Conservation (phyloP, 2,329 filamentous ascomycete genomes). For the Neoascochyta sp. region DNA sequence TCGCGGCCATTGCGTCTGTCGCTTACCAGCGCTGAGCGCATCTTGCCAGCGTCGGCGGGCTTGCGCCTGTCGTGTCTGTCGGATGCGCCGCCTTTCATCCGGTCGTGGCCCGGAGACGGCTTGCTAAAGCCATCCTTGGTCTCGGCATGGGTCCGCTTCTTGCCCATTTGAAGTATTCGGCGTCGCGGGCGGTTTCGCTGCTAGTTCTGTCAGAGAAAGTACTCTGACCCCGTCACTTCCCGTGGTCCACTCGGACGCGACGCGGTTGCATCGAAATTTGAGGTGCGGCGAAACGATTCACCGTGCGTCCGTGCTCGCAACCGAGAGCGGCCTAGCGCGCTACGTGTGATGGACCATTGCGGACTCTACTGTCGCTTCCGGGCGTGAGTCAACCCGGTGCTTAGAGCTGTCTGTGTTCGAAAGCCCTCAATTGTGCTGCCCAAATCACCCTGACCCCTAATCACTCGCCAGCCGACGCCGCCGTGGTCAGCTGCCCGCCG, state of each 20-base stretch:
- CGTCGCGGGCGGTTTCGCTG: conserved; percentile 23
- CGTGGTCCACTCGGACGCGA: no score
- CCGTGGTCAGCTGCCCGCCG: background rate
- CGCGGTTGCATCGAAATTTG: conserved; percentile 29
- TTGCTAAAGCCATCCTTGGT: conserved; percentile 40
- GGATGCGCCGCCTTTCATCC: conserved; percentile 25
- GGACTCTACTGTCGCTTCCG: conserved; percentile 16
- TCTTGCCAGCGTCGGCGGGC: conserved; percentile 28
- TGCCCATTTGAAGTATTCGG: conserved; percentile 37
- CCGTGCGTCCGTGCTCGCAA: conserved; percentile 17
- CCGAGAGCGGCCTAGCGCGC: conserved; percentile 15
- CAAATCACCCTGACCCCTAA: no score
- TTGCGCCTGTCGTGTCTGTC: conserved; percentile 32
- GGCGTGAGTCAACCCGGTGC: conserved; percentile 25
- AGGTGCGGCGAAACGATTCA: conserved; percentile 16
- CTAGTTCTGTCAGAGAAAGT: conserved; percentile 39
- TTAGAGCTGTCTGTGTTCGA: no score
- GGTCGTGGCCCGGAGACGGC: conserved; percentile 32
- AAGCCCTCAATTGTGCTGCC: no score
- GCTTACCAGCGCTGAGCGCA: conserved; percentile 33
- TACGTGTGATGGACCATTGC: conserved; percentile 12
- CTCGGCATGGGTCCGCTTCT: conserved; percentile 42
- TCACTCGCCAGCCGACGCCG: no score
- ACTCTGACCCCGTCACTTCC: conserved; percentile 39
- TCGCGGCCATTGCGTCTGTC: conserved; percentile 1